These are phyloP conservation scores for Suillus subalutaceus DNA, from an alignment of 768 basidiomycete species.

Conservation along the genomic window DNA sequence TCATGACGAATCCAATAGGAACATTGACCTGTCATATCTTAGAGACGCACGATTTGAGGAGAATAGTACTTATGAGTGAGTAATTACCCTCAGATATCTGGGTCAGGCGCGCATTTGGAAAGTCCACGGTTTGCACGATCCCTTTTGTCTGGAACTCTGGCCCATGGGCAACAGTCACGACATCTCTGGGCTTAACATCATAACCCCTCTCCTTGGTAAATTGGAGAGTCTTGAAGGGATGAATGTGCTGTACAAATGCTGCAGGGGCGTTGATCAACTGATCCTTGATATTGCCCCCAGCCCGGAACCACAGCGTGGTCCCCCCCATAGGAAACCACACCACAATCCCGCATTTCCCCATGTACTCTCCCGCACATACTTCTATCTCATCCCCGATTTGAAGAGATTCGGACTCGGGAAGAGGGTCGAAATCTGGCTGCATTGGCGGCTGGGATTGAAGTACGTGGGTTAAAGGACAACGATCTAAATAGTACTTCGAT, in stretches of 20 bases:
- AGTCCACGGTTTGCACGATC: no score
- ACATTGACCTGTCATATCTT: neutral
- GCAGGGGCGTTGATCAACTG: no score
- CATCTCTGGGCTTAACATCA: no score
- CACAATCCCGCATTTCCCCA: neutral
- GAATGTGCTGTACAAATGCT: no score
- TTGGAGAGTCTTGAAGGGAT: neutral
- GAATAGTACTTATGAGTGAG: neutral
- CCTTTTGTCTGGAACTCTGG: no score
- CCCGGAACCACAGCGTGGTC: neutral
- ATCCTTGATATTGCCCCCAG: no score
- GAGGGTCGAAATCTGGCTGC: no score
- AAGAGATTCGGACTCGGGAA: neutral
- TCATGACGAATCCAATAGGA: neutral
- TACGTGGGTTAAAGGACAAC: no score
- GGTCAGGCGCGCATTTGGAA: no score
- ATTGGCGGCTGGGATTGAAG: no score
- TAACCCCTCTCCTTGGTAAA: neutral
- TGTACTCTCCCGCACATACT: neutral
- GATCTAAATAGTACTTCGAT: no score
- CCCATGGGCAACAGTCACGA: no score
- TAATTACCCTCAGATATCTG: neutral
- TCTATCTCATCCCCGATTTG: neutral
- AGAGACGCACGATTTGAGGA: neutral
- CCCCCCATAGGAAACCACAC: neutral